Percentiles rank a stretch among this genome's conserved stretches.
These are phyloP conservation scores for Trichoderma citrinoviride DNA, from an alignment of 2,329 filamentous ascomycete species.

Conservation along the genomic window DNA sequence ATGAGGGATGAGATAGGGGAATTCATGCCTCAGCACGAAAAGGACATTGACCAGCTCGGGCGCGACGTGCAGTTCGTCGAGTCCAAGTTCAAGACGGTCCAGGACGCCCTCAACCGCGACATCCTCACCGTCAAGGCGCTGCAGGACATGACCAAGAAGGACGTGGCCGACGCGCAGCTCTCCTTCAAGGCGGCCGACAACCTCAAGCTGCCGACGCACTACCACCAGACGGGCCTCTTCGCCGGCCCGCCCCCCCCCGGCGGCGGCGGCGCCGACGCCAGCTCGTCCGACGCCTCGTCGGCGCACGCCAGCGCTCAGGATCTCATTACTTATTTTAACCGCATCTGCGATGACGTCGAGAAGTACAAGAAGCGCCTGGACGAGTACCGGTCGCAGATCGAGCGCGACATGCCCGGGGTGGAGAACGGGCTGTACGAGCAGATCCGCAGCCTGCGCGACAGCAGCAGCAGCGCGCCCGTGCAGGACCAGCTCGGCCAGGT, in stretches of 20 bases:
- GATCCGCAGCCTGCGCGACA: slow-evolving; percentile 39
- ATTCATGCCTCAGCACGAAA: slow-evolving; percentile 57
- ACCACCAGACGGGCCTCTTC: slow-evolving; percentile 48
- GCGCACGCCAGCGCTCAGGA: slow-evolving; percentile 42
- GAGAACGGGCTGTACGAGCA: slow-evolving; percentile 48
- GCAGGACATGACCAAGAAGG: slow-evolving; percentile 56
- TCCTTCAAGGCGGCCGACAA: slow-evolving; percentile 73
- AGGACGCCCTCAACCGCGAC: slow-evolving; percentile 52
- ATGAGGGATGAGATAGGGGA: slow-evolving; percentile 74
- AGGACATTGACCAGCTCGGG: slow-evolving; percentile 47
- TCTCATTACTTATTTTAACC: slow-evolving; percentile 46
- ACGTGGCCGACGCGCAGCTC: slow-evolving; percentile 67
- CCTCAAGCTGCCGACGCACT: slow-evolving; percentile 63
- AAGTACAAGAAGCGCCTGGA: slow-evolving; percentile 45
- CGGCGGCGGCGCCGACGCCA: slow-evolving; percentile 26
- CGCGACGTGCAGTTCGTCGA: slow-evolving; percentile 50
- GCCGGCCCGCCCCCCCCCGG: slow-evolving; percentile 34
- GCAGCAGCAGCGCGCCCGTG: slow-evolving; percentile 33
- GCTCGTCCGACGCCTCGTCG: slow-evolving; percentile 35
- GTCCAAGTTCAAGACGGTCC: slow-evolving; percentile 46
- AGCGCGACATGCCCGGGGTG: slow-evolving; percentile 48
- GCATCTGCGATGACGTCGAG: slow-evolving; percentile 43
- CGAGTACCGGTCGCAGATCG: slow-evolving; percentile 46
- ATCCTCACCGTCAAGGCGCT: slow-evolving; percentile 63
- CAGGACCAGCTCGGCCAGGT: slow-evolving; percentile 42